Evolutionary conservation across 2,329 filamentous ascomycete species (phyloP), one percentile per base, ranked within the genome.

Genomic region (Fusarium sambucinum): DNA sequence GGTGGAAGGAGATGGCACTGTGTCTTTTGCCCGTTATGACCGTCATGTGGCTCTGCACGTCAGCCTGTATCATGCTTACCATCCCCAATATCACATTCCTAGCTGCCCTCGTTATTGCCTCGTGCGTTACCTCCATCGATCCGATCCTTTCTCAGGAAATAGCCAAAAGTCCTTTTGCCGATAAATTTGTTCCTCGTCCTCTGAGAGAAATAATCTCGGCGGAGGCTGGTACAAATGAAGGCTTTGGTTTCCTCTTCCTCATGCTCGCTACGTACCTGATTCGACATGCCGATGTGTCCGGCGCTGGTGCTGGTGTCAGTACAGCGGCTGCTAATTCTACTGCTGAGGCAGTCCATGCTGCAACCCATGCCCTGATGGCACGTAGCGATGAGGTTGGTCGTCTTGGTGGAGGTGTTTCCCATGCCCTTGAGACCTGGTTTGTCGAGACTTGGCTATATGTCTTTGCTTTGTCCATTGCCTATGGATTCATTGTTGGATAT

Each of bases 191-290:
- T 4, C 79, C 84, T 19, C 82, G 87, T 1, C 80, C 83, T 2
- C 77, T 90, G 4, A 83, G 87, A 16, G 86, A 89, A 70, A 85
- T 89, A 57, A 89, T 90, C n/a, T 89, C 87, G 0, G 82, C 87
- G 1, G 87, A 89, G 68, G 87, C 86, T 3, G 87, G 87, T 10
- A 83, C 84, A 3, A 89, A 89, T 59, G 87, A 90, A 59, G 87
- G 87, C 0, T 88, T 90, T 19, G 87, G 86, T 0, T 89, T 89
- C 42, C 87, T 86, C 0, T 89, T 89, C 55, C 78, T 90, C 3
- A 83, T 88, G 78, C 51, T 66, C 0, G 56, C 62, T 0, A 55
- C 58, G 2, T 66, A 46, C 3, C n/a, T 66, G 5, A 53, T 66
- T 23, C 55, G 41, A 2, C 32, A 55, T 5, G 73, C 72, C 0